These are phyloP conservation scores for Telfairia occidentalis DNA, from an alignment of 331 rosid genomes.

Conservation along the genomic window DNA sequence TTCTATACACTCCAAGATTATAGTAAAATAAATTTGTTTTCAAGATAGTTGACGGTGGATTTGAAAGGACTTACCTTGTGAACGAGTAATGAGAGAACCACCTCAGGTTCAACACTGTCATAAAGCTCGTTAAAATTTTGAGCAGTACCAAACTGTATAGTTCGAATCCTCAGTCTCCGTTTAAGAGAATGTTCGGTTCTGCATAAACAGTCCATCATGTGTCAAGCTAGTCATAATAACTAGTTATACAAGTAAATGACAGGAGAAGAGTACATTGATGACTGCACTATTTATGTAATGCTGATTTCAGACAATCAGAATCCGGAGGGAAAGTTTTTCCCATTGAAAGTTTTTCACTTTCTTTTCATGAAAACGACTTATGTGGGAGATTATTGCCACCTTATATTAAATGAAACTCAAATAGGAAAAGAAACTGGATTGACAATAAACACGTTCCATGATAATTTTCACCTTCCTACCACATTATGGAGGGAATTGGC, in stretches of 20 bases:
- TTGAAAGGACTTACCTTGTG: conserved; percentile 56
- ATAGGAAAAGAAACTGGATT: background rate
- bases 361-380: background rate
- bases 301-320: background rate
- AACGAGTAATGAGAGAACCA: conserved; percentile 67
- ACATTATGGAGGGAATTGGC: background rate
- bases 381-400: background rate
- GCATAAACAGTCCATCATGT: conserved; percentile 14
- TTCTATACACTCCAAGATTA: background rate
- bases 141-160: conserved; percentile 73
- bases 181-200: conserved; percentile 68
- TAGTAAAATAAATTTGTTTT: background rate
- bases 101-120: conserved; percentile 88
- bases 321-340: background rate
- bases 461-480: background rate
- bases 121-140: conserved; percentile 63
- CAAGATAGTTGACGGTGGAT: background rate
- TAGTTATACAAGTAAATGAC: background rate
- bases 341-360: background rate
- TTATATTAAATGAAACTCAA: background rate
- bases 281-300: background rate
- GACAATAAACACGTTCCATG: background rate
- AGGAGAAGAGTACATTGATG: background rate
- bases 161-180: conserved; percentile 76
- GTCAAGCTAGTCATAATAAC: conserved; percentile 1